Base-by-base conservation (phyloP, 1,284 basidiomycete species). In the Microbotryum scabiosae region DNA sequence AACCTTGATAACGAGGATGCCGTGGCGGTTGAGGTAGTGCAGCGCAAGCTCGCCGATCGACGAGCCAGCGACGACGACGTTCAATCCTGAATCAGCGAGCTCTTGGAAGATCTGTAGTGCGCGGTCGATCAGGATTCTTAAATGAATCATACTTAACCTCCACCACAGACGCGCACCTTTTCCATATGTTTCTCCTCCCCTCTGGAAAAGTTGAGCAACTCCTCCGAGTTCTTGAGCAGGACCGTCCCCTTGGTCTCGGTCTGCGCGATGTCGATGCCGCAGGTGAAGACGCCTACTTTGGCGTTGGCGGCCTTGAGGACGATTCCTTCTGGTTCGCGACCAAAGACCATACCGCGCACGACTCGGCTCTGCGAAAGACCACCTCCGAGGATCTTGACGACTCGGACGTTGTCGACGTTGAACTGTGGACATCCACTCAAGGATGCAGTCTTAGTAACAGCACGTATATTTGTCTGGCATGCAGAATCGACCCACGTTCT, bases 211-310 rank as follows among this genome's bases (percentile, higher is more conserved):
- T 94, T 91, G 66, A 96, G 82, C 82, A 98, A 88, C 76, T 99
- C 94, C 61, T 96, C 86, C 6, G 93, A 91, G 75, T 85, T 97
- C 76, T 94, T 91, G 71, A 99, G 82, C 52, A 99, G 81, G 2
- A 98, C 96, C 3, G 96, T 99, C 53, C 96, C 96, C 77, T 99
- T 99, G 25, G 96, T 99, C 78, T 99, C 96, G 25, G 96, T 97
- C 77, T 98, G 96, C 18, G 90, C 83, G 62, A 91, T 84, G 75
- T 97, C 94, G 63, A 97, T 81, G 2, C 88, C 88, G 66, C 85
- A 90, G 0, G 93, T 97, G 79, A 87, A 97, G 60, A 97, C 88
- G 7, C 88, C 93, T 52, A 96, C 91, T 77, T 96, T 94, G 56
- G 85, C 88, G 70, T 85, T 85, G 61, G 78, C 80, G 10, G 84